Conservation (phyloP, 495 filamentous ascomycete species). For the Penicillium nucicola region DNA sequence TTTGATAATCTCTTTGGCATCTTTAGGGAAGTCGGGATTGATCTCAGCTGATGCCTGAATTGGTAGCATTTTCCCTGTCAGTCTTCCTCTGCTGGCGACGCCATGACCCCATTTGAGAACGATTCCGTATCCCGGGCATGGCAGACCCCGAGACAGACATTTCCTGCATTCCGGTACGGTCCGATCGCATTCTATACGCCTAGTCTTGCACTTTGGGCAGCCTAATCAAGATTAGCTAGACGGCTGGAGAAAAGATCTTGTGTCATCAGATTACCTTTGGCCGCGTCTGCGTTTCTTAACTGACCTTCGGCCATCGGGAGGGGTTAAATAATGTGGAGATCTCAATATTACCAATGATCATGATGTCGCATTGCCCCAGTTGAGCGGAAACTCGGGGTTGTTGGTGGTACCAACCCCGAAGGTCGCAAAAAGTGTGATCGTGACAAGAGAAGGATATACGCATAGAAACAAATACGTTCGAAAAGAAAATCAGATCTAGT, state of each 20-base stretch:
- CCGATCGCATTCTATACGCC: constrained; percentile 11
- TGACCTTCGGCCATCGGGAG: not conserved
- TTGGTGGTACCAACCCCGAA: no score
- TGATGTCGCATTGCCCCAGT: no score
- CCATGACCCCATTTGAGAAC: constrained; percentile 10
- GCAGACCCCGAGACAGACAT: constrained; percentile 5
- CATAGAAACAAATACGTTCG: no score
- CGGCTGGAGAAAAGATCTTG: not conserved
- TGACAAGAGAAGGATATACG: no score
- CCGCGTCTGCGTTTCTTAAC: not conserved
- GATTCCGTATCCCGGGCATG: constrained; percentile 9
- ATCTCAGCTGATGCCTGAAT: not conserved
- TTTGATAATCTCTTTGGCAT: not conserved
- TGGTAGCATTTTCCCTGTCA: constrained; percentile 2
- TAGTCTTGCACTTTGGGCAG: constrained; percentile 9
- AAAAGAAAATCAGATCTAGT: no score
- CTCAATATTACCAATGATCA: no score
- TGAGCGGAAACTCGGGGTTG: not conserved
- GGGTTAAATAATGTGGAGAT: not conserved
- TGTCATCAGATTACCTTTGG: not conserved
- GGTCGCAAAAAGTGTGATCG: no score
- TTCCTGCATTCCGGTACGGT: constrained; percentile 10
- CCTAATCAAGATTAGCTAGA: constrained; percentile 1
- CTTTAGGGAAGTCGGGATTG: not conserved
- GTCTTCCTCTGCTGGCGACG: constrained; percentile 10